phyloP scores from a whole-genome alignment of 768 basidiomycete species.

The Naganishia vishniacii region DNA sequence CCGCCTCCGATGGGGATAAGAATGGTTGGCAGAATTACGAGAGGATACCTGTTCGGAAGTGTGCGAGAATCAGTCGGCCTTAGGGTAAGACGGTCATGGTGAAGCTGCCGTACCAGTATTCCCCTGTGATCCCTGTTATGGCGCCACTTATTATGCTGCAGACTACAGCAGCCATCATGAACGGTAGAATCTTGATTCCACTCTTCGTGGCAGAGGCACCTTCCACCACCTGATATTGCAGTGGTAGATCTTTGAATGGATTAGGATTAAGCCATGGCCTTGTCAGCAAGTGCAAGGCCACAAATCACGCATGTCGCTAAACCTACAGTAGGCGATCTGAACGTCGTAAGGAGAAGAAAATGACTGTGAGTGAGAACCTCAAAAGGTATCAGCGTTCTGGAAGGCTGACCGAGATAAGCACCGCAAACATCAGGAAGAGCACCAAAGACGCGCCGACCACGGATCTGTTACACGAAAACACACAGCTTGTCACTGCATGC shows the following conservation, averaged over 20 bases:
- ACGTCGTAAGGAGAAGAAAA: background rate
- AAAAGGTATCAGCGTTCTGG: too few relatives aligned
- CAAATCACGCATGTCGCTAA: background rate
- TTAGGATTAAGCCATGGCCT: too few relatives aligned
- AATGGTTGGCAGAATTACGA: conserved; percentile 47
- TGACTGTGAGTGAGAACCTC: too few relatives aligned
- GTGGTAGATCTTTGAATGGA: conserved; percentile 37
- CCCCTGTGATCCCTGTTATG: conserved; percentile 42
- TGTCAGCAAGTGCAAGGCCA: background rate
- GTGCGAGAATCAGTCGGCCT: too few relatives aligned
- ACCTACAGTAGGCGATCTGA: conserved; percentile 1
- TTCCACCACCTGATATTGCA: conserved; percentile 38
- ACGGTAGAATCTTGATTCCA: conserved; percentile 47
- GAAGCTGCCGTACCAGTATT: conserved; percentile 42
- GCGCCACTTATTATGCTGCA: conserved; percentile 41
- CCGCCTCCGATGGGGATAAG: conserved; percentile 48
- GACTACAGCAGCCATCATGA: conserved; percentile 45
- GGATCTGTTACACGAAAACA: conserved; percentile 27
- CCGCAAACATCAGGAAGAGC: conserved; percentile 17
- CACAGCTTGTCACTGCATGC: background rate
- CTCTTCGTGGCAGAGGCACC: conserved; percentile 42
- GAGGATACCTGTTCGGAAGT: conserved; percentile 34
- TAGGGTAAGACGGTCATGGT: too few relatives aligned
- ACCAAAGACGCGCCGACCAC: conserved; percentile 30
- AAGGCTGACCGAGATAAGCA: conserved; percentile 6